Evolutionary conservation across 768 basidiomycete genomes (phyloP), one percentile per base, ranked within the genome.

Genomic region (Suillus ampliporus): DNA sequence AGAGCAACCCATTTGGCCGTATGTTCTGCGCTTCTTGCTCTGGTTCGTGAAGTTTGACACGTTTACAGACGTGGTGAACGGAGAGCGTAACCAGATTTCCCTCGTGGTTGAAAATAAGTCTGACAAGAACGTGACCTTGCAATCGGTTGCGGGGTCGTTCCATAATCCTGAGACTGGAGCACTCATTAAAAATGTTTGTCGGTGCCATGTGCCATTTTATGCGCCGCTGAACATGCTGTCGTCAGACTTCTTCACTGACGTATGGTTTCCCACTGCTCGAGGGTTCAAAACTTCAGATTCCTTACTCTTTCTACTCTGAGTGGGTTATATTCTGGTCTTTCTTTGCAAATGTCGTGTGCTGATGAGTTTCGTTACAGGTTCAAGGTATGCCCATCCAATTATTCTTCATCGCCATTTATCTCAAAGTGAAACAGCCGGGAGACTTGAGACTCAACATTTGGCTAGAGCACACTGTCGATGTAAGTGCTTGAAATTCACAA

Each of bases 261-360:
- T 90, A 86, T 67, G 80, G 78, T 13, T 61, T 87, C 44, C 78
- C 80, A 26, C 76, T 94, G 40, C 57, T 86, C 13, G 80, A 86
- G 61, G 83, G 84, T 31, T 75, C 83, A 13, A 88, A 88, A 68
- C 68, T 91, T 54, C 83, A 85, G 64, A 70, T 95, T 59, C 90
- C 92, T 9, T 95, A 87, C 67, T 64, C 79, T 11, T 94, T 95
- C 75, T 78, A 90, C 76, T 93, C 90, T 84, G 91, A 95, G 93
- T 94, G 67, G 76, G 91, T 81, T 21, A 4, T 44, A 35, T 44
- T 28, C 14, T 35, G 28, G 44, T 54, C 6, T 60, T 47, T 44
- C 11, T 51, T 34, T 56, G 64, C 11, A 52, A 60, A 13, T 59
- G 51, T 61, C 63, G 44, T 61, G 72, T 38, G 26, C 54, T 56